These are phyloP conservation scores for Ophiognomonia clavigignenti-juglandacearum DNA, from an alignment of 2,329 filamentous ascomycete species.

Conservation along the genomic window DNA sequence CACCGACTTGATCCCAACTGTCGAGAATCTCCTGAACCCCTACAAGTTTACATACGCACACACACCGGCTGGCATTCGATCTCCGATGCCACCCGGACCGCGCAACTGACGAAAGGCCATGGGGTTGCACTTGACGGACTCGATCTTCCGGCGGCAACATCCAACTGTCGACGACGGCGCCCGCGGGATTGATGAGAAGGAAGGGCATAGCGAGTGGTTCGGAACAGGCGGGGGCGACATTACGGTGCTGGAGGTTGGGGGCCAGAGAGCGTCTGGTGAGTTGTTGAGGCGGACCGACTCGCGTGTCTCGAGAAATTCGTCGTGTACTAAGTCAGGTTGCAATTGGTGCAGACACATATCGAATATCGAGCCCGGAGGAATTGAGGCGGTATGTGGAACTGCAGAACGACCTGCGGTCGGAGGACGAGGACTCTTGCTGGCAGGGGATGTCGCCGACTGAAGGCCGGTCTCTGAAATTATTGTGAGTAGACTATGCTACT, in stretches of 20 bases:
- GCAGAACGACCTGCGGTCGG: background rate
- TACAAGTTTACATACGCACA: background rate
- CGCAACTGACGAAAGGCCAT: slow-evolving; percentile 9
- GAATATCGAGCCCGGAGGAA: slow-evolving; percentile 1
- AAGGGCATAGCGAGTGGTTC: slow-evolving; percentile 10
- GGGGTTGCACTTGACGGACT: slow-evolving; percentile 12
- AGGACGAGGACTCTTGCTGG: slow-evolving; percentile 6
- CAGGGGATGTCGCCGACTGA: background rate
- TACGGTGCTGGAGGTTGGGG: slow-evolving; percentile 13
- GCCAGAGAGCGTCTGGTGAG: slow-evolving; percentile 11
- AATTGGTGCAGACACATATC: slow-evolving; percentile 6
- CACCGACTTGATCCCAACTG: slow-evolving; percentile 3
- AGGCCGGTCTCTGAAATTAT: slow-evolving; percentile 11
- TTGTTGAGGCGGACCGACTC: slow-evolving; percentile 5
- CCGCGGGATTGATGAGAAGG: too few species aligned
- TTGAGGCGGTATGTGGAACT: slow-evolving; percentile 4
- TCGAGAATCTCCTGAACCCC: background rate
- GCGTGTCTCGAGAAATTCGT: too few species aligned
- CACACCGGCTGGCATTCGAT: too few species aligned
- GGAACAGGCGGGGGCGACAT: slow-evolving; percentile 1
- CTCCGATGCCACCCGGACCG: slow-evolving; percentile 4
- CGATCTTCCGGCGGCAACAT: slow-evolving; percentile 11
- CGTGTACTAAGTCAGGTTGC: background rate
- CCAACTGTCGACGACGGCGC: slow-evolving; percentile 6
- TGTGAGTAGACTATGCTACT: slow-evolving; percentile 5